Percentiles rank a stretch among this genome's conserved stretches.
Evolutionary conservation across 805 yeast species (phyloP).

Genomic region (Isabelozyma pseudorhagii): DNA sequence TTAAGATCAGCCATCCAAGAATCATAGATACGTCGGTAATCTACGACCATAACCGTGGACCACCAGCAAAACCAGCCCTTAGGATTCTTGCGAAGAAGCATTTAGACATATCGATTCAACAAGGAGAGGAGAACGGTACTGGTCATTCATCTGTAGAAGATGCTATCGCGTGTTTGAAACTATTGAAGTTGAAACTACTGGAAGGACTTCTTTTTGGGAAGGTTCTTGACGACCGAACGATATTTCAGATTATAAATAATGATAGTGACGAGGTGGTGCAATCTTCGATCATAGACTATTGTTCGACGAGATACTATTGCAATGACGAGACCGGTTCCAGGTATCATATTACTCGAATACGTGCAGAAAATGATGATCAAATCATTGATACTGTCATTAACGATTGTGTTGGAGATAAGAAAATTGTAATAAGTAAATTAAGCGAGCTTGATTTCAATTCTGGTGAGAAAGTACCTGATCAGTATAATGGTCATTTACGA

Average conservation of each 20-base stretch:
- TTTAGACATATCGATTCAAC: constrained; percentile 62
- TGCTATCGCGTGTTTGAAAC: constrained; percentile 73
- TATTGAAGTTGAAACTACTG: constrained; percentile 64
- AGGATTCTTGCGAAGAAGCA: constrained; percentile 62
- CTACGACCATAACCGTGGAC: constrained; percentile 79
- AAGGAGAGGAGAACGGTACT: constrained; percentile 50
- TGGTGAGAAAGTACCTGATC: constrained; percentile 20
- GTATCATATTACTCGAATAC: constrained; percentile 20
- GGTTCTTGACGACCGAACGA: constrained; percentile 20
- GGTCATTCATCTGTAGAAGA: constrained; percentile 87
- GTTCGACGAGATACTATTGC: constrained; percentile 15
- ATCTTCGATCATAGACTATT: constrained; percentile 18
- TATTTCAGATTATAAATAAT: constrained; percentile 17
- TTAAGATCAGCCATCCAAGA: constrained; percentile 67
- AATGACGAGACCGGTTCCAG: constrained; percentile 8
- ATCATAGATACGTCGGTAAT: constrained; percentile 79
- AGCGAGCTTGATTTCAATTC: constrained; percentile 53
- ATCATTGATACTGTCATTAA: constrained; percentile 41
- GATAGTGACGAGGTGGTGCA: constrained; percentile 1
- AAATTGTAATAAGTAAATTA: constrained; percentile 51
- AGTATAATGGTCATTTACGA: constrained; percentile 15
- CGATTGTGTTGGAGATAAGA: constrained; percentile 36
- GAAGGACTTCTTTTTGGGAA: constrained; percentile 68
- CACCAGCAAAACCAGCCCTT: constrained; percentile 76
- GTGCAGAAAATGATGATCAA: constrained; percentile 60